These are phyloP conservation scores for Trematosphaeria pertusa DNA, from an alignment of 2,329 filamentous ascomycete genomes.

Conservation along the genomic window DNA sequence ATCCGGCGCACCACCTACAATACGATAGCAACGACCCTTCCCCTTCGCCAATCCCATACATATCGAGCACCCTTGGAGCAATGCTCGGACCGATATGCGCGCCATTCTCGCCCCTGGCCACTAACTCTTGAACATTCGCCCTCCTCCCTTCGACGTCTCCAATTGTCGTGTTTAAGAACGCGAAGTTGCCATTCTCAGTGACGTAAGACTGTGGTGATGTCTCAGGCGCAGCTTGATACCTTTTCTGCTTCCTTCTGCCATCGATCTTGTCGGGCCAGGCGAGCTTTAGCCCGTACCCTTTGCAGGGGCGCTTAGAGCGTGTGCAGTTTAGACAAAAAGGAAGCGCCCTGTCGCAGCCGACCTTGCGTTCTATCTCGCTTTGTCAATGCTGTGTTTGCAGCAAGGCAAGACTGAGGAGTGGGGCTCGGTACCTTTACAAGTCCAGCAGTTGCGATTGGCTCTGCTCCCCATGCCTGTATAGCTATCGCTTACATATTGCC, in stretches of 20 bases:
- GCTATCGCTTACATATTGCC: background rate
- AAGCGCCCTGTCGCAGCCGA: conserved; percentile 55
- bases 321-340: conserved; percentile 56
- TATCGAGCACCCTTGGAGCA: background rate
- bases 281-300: conserved; percentile 56
- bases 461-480: conserved; percentile 9
- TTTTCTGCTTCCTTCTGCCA: conserved; percentile 50
- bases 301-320: conserved; percentile 51
- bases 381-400: background rate
- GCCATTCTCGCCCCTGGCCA: background rate
- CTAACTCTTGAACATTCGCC: conserved; percentile 13
- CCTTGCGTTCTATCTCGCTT: conserved; percentile 52
- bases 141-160: conserved; percentile 20
- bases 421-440: conserved; percentile 46
- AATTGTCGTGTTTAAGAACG: conserved; percentile 26
- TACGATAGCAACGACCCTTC: conserved; percentile 31
- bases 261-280: conserved; percentile 58
- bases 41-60: background rate
- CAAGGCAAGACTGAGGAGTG: background rate
- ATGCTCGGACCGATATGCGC: conserved; percentile 2
- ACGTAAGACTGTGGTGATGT: conserved; percentile 8
- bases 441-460: conserved; percentile 47
- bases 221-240: conserved; percentile 48
- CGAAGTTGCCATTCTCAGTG: conserved; percentile 15
- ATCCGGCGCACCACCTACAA: conserved; percentile 29